A percentile compares a stretch with the other conserved stretches of the same genome.
Evolutionary conservation across 78 protist genomes (phyloP).

Genomic region (Neovahlkampfia damariscottae): DNA sequence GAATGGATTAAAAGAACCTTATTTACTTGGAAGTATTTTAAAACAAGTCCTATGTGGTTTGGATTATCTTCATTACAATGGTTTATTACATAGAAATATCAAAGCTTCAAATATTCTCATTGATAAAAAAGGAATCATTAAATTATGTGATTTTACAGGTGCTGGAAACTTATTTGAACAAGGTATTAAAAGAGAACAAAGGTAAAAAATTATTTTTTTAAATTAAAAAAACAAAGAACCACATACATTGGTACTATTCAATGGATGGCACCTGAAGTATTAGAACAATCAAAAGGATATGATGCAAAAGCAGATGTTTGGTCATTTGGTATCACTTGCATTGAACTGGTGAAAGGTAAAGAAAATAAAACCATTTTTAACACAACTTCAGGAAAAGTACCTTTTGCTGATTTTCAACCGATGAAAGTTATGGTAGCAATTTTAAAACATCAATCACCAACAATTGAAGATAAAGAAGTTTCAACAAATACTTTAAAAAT

Average conservation of each 20-base stretch:
- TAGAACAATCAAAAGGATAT: constrained; percentile 11
- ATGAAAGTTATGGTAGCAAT: constrained; percentile 26
- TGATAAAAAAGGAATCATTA: constrained; percentile 2
- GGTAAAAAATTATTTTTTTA: too few species aligned
- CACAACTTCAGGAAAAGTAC: constrained; percentile 52
- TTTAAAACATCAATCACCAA: constrained; percentile 43
- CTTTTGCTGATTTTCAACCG: constrained; percentile 43
- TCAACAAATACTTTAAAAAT: constrained; percentile 50
- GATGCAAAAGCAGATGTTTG: constrained; percentile 50
- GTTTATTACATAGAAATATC: constrained; percentile 18
- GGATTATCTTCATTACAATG: too few species aligned
- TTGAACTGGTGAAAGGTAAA: constrained; percentile 42
- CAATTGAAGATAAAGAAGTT: constrained; percentile 48
- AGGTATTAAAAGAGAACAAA: not conserved
- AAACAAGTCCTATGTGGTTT: too few species aligned
- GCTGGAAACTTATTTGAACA: not conserved
- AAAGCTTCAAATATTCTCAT: constrained; percentile 16
- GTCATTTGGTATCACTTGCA: constrained; percentile 60
- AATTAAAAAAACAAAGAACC: not conserved
- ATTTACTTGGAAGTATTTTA: too few species aligned
- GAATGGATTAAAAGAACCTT: too few species aligned
- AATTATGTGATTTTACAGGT: constrained; percentile 12
- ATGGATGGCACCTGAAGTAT: constrained; percentile 35
- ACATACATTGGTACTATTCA: not conserved
- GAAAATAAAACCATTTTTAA: too few species aligned